Evolutionary conservation across 352 stramenopile species (phyloP), one percentile per base, ranked within the genome.

Genomic region (Phytophthora europaea): DNA sequence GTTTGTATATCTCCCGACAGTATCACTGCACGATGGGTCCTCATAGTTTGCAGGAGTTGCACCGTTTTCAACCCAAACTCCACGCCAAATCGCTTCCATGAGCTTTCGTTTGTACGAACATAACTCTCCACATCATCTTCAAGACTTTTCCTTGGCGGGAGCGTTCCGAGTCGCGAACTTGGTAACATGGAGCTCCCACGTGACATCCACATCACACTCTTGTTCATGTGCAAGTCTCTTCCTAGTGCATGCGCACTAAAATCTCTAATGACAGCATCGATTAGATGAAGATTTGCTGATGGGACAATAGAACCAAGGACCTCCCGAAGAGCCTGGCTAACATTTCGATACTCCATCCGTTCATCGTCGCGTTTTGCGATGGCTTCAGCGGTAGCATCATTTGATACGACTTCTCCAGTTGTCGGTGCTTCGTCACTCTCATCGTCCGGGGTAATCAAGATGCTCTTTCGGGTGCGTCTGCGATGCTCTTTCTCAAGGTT

Each of bases 211-310:
- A 58, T 26, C 3, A 78, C 66, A 23, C 65, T 85, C 22, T 75
- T 72, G 0, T 72, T 76, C 7, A 56, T 15, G 18, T 67, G 70
- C 1, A 83, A 51, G 28, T 89, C 71, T 45, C 63, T 64, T 9
- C 38, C 33, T 1, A 79, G 31, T 6, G 59, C 67, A 16, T 75
- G 79, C 0, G 69, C 16, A 8, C 71, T 69, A 38, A 87, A 83
- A 47, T 91, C 85, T 28, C 68, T 75, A 40, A 91, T 47, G 2
- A 91, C 18, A 20, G 70, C 66, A 26, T 93, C 81, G 33, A 90
- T 70, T 4, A 68, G 22, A 26, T 87, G 70, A 0, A 83, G n/a
- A 10, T 73, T 73, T 33, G 45, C 22, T 1, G 59, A 26, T 13
- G 80, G 72, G 0, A 79, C 52, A 16, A 80, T 22, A 5, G 60